A percentile compares a stretch with the other conserved stretches of the same genome.
Evolutionary conservation across 768 basidiomycete genomes (phyloP).

Genomic region (Amanita pallidorosea): DNA sequence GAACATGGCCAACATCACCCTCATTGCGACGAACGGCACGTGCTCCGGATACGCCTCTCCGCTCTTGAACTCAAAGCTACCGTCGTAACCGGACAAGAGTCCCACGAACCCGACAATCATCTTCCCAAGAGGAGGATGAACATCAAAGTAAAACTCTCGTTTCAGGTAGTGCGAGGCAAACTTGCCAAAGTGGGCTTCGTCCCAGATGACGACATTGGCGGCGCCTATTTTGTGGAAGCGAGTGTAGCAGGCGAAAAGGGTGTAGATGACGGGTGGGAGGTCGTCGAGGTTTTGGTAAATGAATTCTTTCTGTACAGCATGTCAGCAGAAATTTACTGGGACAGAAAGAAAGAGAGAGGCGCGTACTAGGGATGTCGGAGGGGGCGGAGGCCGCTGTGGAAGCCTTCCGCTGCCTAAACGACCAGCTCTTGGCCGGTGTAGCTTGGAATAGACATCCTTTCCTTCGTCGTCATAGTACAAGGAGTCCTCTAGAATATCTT

Average conservation of each 20-base stretch:
- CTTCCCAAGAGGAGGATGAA: conserved; percentile 96
- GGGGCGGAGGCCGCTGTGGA: conserved; percentile 50
- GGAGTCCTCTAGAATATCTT: conserved; percentile 15
- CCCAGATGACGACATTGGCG: conserved; percentile 86
- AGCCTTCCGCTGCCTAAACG: conserved; percentile 49
- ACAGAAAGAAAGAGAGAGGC: neutral
- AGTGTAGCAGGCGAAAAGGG: conserved; percentile 89
- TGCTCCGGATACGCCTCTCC: conserved; percentile 73
- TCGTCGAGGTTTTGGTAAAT: conserved; percentile 72
- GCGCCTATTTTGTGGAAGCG: conserved; percentile 90
- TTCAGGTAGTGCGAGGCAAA: conserved; percentile 98
- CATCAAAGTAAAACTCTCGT: conserved; percentile 98
- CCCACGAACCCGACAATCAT: conserved; percentile 97
- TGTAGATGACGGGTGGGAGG: conserved; percentile 75
- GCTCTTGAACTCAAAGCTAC: conserved; percentile 89
- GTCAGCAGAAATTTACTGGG: conserved; percentile 8
- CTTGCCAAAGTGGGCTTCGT: conserved; percentile 99
- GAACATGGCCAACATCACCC: conserved; percentile 88
- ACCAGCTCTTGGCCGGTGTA: conserved; percentile 20
- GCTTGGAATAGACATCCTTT: conserved; percentile 44
- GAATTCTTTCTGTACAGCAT: conserved; percentile 50
- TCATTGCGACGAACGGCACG: conserved; percentile 92
- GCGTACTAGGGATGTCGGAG: conserved; percentile 54
- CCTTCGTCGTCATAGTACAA: conserved; percentile 32
- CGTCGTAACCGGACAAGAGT: conserved; percentile 83